Base-by-base conservation (phyloP, 2,329 filamentous ascomycete species). In the Neonectria faginata region DNA sequence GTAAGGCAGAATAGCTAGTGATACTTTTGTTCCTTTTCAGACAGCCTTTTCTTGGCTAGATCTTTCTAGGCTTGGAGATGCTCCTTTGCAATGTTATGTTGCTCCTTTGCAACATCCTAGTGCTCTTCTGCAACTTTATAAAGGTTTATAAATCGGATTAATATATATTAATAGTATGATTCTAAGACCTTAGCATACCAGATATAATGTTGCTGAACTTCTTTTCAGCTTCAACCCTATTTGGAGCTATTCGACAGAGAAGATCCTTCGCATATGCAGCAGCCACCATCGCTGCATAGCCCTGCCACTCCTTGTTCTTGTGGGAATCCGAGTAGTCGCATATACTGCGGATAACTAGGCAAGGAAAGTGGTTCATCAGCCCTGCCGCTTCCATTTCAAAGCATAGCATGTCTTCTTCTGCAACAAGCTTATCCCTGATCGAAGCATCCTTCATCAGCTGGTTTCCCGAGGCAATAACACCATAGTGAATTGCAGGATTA, bases 1-100 rank as follows among this genome's bases (percentile, higher is more conserved):
- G 55, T 62, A 8, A 71, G 66, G 12, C 60, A 60, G 53, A 71
- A 67, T 3, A 67, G 29, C 44, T 69, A 58, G 47, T 65, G 61
- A 42, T 60, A 71, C 42, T 65, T 7, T 47, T 47, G 11, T 27
- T 44, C 57, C 22, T 64, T 25, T 39, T 64, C 18, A 3, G 36
- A 33, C 16, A 47, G 47, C 45, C 14, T 64, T 14, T 58, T 20
- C 7, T 60, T 25, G 3, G 47, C 63, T 25, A 57, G 33, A 31
- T 60, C 52, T 57, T 57, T 47, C 18, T 62, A 41, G 20, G 25
- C n/a, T 48, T 47, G n/a, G 6, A 65, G 51, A 14, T 61, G 58
- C 20, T 60, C 29, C 25, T 47, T 27, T 22, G 20, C 20, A 22
- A 22, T 3, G 2, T 22, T 3, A 22, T 22, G 20, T 2, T 25